These are phyloP conservation scores for Pyricularia grisea DNA, from an alignment of 2,329 filamentous ascomycete species.

Conservation along the genomic window DNA sequence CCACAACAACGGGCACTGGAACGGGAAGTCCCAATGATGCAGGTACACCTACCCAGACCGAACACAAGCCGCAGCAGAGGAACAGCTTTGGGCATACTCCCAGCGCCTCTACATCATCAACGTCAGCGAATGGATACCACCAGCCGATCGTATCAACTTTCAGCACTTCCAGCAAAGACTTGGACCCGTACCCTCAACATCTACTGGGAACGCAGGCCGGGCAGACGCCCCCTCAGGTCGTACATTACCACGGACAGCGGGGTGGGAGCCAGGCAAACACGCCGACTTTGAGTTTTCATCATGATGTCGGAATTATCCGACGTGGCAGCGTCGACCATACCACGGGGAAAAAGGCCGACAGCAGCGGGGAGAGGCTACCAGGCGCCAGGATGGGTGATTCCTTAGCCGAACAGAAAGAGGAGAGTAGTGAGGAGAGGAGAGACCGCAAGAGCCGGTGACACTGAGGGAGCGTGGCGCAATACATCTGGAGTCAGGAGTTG, in stretches of 20 bases:
- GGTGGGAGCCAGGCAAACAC: constrained; percentile 60
- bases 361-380: neutral
- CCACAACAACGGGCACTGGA: constrained; percentile 38
- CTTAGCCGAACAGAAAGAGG: neutral
- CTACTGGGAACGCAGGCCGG: constrained; percentile 52
- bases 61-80: constrained; percentile 40
- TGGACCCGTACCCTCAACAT: constrained; percentile 59
- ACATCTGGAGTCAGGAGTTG: neutral
- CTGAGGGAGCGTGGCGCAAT: neutral
- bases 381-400: neutral
- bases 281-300: constrained; percentile 44
- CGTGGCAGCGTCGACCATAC: constrained; percentile 38
- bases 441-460: constrained; percentile 3
- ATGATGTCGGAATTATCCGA: constrained; percentile 35
- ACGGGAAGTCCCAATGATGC: constrained; percentile 44
- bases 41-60: constrained; percentile 52
- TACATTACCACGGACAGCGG: constrained; percentile 58
- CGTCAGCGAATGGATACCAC: constrained; percentile 51
- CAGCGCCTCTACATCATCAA: constrained; percentile 36
- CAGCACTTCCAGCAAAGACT: constrained; percentile 60
- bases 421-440: neutral
- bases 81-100: constrained; percentile 34
- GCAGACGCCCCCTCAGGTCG: constrained; percentile 54
- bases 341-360: neutral
- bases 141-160: constrained; percentile 61